Base-by-base conservation (phyloP, 352 stramenopile species). In the Plasmopara halstedii region DNA sequence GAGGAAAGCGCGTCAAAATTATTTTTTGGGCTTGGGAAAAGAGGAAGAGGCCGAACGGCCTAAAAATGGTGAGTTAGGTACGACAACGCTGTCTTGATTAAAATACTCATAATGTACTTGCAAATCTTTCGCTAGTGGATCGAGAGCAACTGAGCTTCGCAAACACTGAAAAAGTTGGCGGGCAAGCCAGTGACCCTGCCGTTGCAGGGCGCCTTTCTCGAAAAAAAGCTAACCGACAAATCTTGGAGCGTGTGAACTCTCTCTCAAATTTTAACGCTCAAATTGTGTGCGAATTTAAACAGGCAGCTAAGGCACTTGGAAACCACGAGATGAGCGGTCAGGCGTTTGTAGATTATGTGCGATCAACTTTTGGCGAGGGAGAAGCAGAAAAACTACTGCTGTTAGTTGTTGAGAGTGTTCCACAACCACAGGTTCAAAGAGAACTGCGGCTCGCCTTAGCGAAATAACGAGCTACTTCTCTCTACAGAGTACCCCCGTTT, bases 161-260 rank as follows among this genome's bases (percentile, higher is more conserved):
- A 2, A 55, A 38, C 41, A 64, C 22, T 33, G 62, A 62, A 52
- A 49, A 42, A 42, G n/a, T n/a, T n/a, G n/a, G n/a, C n/a, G n/a
- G n/a, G n/a, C 50, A 50, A 36, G 33, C 19, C 9, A 53, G 49
- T 37, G 58, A 71, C 42, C 42, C 53, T 18, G 58, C 49, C 10
- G 39, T 61, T 4, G 25, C 44, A 31, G 36, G 43, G 23, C 64
- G 64, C 4, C 18, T 71, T 14, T 74, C 65, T 2, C 62, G 64
- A 10, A 88, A 85, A 50, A 73, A 77, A 46, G 79, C 63, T 31
- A 83, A 77, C 44, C 72, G 74, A 26, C 67, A 85, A 58, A 79
- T 89, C 26, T 40, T 89, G 15, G 69, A 80, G 20, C 62, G 60
- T n/a, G 74, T 89, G 6, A 72, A 82, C 39, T 51, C 62, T 40